A percentile compares a stretch with the other conserved stretches of the same genome.
Evolutionary conservation across 768 basidiomycete species (phyloP).

Genomic region (Boletus vinaceobasis): DNA sequence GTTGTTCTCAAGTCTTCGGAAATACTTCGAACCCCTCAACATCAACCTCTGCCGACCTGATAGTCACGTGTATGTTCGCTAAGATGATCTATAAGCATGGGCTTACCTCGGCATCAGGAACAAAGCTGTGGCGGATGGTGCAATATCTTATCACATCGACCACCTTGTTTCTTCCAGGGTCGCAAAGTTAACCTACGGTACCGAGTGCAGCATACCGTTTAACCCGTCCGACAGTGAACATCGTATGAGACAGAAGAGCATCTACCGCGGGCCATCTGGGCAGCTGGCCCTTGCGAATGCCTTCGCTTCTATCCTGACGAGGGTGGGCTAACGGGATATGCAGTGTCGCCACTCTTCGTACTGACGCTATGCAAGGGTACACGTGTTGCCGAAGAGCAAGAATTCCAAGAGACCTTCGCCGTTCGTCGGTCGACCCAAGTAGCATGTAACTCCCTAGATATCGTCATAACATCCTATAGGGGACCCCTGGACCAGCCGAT

Average conservation of each 20-base stretch:
- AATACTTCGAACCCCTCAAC: constrained; percentile 35
- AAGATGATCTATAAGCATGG: neutral
- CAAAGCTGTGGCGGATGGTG: constrained; percentile 55
- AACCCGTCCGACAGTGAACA: constrained; percentile 41
- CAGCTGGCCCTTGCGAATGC: constrained; percentile 36
- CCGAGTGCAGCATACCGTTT: constrained; percentile 36
- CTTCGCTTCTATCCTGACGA: constrained; percentile 43
- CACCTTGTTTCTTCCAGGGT: constrained; percentile 48
- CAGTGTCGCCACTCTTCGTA: neutral
- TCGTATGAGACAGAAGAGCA: constrained; percentile 28
- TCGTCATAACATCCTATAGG: constrained; percentile 31
- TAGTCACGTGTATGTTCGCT: constrained; percentile 46
- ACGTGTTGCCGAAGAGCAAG: constrained; percentile 43
- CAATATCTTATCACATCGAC: constrained; percentile 41
- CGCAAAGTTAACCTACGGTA: constrained; percentile 48
- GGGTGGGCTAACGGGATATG: constrained; percentile 24
- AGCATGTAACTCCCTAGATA: constrained; percentile 19
- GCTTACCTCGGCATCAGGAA: constrained; percentile 30
- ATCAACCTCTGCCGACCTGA: constrained; percentile 49
- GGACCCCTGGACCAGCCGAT: constrained; percentile 25
- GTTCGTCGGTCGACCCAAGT: constrained; percentile 25
- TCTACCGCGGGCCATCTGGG: constrained; percentile 37
- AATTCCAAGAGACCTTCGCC: constrained; percentile 40
- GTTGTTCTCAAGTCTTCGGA: constrained; percentile 43
- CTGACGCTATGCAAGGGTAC: constrained; percentile 35